These are phyloP conservation scores for Asterionellopsis glacialis DNA, from an alignment of 108 stramenopile species.

Conservation along the genomic window DNA sequence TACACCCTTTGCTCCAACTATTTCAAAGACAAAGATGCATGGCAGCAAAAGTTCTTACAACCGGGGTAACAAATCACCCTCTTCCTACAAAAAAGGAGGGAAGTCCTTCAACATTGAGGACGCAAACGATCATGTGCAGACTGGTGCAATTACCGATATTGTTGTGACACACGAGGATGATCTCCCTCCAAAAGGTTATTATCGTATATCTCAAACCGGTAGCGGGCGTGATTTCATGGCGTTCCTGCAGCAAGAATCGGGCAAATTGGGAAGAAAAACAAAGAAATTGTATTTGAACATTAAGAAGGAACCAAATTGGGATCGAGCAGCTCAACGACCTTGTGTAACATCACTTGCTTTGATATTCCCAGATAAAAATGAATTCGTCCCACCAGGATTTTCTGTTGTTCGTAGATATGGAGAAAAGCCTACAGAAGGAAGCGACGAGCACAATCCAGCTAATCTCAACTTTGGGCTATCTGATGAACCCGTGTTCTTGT, in stretches of 20 bases:
- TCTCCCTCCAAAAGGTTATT: constrained; percentile 71
- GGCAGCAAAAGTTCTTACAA: constrained; percentile 5
- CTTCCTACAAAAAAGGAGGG: constrained; percentile 16
- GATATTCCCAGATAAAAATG: constrained; percentile 78
- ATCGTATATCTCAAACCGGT: constrained; percentile 47
- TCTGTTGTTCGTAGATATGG: constrained; percentile 57
- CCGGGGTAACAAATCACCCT: background rate
- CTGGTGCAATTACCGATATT: constrained; percentile 79
- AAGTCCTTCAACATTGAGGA: constrained; percentile 42
- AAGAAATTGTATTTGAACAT: constrained; percentile 52
- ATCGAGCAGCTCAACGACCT: constrained; percentile 82
- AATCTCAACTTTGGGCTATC: constrained; percentile 44
- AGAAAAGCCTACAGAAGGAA: constrained; percentile 11
- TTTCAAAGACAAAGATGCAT: constrained; percentile 4
- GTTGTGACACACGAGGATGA: constrained; percentile 52
- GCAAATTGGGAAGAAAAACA: constrained; percentile 16
- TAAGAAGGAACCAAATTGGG: constrained; percentile 86
- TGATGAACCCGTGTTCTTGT: constrained; percentile 64
- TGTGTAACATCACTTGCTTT: constrained; percentile 77
- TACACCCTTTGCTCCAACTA: constrained; percentile 29
- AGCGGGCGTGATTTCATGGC: constrained; percentile 16
- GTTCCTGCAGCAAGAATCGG: constrained; percentile 28
- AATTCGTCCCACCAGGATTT: constrained; percentile 87
- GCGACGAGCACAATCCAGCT: constrained; percentile 12
- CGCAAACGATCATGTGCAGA: constrained; percentile 34